A percentile compares a stretch with the other conserved stretches of the same genome.
Evolutionary conservation across 768 basidiomycete species (phyloP).

Genomic region (Podaxis sp.): DNA sequence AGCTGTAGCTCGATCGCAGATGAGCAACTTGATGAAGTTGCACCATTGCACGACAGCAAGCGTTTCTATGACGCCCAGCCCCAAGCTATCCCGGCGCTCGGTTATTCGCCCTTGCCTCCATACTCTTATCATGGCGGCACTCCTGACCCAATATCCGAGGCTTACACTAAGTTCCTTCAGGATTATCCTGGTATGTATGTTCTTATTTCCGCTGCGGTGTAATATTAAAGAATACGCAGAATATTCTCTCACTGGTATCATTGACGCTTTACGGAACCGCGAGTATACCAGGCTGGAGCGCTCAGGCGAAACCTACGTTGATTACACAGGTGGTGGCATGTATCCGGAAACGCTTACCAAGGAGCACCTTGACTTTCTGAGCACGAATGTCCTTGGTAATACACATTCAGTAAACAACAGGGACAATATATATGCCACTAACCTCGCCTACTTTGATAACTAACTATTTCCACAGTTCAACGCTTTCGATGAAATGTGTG

Average conservation of each 20-base stretch:
- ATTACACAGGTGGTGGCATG: slow-evolving; percentile 82
- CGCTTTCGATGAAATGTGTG: slow-evolving; percentile 59
- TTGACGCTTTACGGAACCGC: slow-evolving; percentile 61
- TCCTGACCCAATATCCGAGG: slow-evolving; percentile 28
- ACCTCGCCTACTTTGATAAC: neutral
- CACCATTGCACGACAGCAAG: neutral
- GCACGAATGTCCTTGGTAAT: slow-evolving; percentile 66
- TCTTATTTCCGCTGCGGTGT: neutral
- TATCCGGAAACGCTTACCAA: slow-evolving; percentile 76
- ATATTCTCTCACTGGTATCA: slow-evolving; percentile 64
- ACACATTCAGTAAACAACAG: slow-evolving; percentile 82
- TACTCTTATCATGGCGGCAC: neutral
- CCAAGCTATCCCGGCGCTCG: slow-evolving; percentile 3
- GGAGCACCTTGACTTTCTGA: slow-evolving; percentile 67
- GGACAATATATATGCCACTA: slow-evolving; percentile 39
- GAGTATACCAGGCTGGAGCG: slow-evolving; percentile 59
- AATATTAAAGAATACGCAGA: slow-evolving; percentile 24
- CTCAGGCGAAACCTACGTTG: slow-evolving; percentile 71
- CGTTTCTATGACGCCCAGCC: neutral
- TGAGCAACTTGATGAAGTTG: slow-evolving; percentile 6
- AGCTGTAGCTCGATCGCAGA: slow-evolving; percentile 6
- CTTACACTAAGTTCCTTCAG: slow-evolving; percentile 47
- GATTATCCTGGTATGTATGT: slow-evolving; percentile 29
- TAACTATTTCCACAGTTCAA: slow-evolving; percentile 44
- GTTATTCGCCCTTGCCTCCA: neutral